Evolutionary conservation across 768 basidiomycete genomes (phyloP).

Genomic region (Macrolepiota fuliginosa): DNA sequence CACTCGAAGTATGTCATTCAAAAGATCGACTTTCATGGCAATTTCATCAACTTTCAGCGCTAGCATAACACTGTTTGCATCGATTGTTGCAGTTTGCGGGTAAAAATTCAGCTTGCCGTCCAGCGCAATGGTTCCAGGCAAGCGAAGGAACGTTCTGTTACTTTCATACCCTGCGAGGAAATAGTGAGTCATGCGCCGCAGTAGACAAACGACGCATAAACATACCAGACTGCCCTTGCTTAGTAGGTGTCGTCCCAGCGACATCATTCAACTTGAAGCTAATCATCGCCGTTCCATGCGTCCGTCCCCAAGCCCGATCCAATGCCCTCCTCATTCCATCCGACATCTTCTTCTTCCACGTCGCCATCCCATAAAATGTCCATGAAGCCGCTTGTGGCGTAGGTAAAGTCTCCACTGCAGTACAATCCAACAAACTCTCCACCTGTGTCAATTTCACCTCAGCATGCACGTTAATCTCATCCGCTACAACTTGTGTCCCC

Average conservation of each 20-base stretch:
- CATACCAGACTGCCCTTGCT: conserved; percentile 27
- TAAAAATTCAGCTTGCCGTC: conserved; percentile 51
- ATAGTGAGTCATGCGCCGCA: neutral
- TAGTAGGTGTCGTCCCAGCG: conserved; percentile 37
- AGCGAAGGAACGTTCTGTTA: conserved; percentile 38
- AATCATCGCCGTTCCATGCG: conserved; percentile 54
- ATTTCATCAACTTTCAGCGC: conserved; percentile 45
- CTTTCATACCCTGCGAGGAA: conserved; percentile 15
- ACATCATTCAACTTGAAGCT: conserved; percentile 48
- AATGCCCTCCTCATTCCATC: conserved; percentile 63
- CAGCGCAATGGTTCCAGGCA: conserved; percentile 44
- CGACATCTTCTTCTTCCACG: conserved; percentile 62
- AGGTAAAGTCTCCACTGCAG: conserved; percentile 16
- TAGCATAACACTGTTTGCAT: conserved; percentile 50
- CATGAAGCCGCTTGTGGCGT: conserved; percentile 21
- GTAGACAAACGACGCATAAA: neutral
- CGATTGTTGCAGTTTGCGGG: conserved; percentile 52
- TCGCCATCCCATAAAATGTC: conserved; percentile 47
- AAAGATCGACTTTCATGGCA: conserved; percentile 44
- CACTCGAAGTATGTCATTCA: conserved; percentile 28
- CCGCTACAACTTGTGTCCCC: conserved; percentile 48
- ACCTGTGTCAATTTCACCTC: conserved; percentile 54
- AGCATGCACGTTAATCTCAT: conserved; percentile 50
- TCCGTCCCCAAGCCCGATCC: conserved; percentile 66
- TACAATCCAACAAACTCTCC: conserved; percentile 31